Percentiles rank a stretch among this genome's conserved stretches.
Evolutionary conservation across 2,329 filamentous ascomycete genomes (phyloP).

Genomic region (Claviceps maximensis): DNA sequence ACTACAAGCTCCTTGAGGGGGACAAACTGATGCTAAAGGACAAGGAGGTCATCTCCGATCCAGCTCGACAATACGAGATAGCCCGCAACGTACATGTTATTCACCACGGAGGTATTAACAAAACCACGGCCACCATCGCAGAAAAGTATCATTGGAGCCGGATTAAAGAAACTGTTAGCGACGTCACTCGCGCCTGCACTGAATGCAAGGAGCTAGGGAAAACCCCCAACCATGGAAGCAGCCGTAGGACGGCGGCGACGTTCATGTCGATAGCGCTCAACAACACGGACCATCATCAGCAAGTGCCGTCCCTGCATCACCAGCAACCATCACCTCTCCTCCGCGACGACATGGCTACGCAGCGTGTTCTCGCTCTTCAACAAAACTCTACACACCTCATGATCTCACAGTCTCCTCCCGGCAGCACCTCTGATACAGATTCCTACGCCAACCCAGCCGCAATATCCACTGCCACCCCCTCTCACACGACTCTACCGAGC

Average conservation of each 20-base stretch:
- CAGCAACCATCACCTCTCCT: slow-evolving; percentile 3
- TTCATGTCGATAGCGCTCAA: not conserved
- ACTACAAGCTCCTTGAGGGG: slow-evolving; percentile 71
- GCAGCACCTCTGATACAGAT: slow-evolving; percentile 17
- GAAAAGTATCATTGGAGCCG: slow-evolving; percentile 95
- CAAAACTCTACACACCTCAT: slow-evolving; percentile 17
- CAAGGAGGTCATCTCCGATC: slow-evolving; percentile 91
- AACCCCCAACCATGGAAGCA: slow-evolving; percentile 23
- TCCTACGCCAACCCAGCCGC: slow-evolving; percentile 35
- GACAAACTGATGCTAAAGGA: slow-evolving; percentile 93
- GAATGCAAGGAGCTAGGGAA: slow-evolving; percentile 77
- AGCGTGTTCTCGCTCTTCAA: slow-evolving; percentile 18
- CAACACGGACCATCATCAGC: not conserved
- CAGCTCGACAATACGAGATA: slow-evolving; percentile 80
- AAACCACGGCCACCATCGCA: slow-evolving; percentile 87
- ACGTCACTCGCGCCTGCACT: slow-evolving; percentile 81
- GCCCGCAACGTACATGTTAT: slow-evolving; percentile 60
- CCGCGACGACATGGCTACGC: slow-evolving; percentile 8
- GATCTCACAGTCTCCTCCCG: slow-evolving; percentile 14
- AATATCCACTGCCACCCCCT: slow-evolving; percentile 26
- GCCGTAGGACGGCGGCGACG: slow-evolving; percentile 9
- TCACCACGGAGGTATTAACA: slow-evolving; percentile 90
- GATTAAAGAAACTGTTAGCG: slow-evolving; percentile 93
- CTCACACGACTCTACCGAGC: not conserved
- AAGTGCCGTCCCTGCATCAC: not conserved